Evolutionary conservation across 2,329 filamentous ascomycete genomes (phyloP).

Genomic region (Aureobasidium musti): DNA sequence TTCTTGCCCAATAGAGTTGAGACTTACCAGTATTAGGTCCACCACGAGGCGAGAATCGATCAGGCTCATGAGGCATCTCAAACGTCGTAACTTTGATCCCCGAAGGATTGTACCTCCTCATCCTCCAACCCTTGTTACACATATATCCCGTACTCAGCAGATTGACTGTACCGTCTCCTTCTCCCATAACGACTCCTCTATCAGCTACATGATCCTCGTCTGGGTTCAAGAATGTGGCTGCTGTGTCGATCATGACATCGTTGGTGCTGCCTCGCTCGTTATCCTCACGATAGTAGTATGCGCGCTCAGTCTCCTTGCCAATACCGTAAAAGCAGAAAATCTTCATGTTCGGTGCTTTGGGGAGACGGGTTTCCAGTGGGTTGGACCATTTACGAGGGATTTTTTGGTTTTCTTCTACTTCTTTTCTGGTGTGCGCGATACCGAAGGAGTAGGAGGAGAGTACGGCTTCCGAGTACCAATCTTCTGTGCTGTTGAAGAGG

Average conservation of each 20-base stretch:
- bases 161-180: conserved; percentile 95
- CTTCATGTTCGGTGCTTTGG: conserved; percentile 83
- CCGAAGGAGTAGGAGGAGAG: conserved; percentile 81
- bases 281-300: conserved; percentile 85
- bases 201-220: conserved; percentile 72
- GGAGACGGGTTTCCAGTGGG: conserved; percentile 83
- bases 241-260: conserved; percentile 63
- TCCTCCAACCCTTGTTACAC: conserved; percentile 93
- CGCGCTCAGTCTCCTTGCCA: conserved; percentile 88
- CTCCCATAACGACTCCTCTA: conserved; percentile 91
- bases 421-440: conserved; percentile 73
- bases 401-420: conserved; percentile 68
- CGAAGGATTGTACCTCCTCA: conserved; percentile 91
- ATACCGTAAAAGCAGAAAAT: conserved; percentile 98
- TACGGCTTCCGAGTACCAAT: conserved; percentile 80
- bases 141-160: conserved; percentile 92
- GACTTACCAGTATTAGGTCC: conserved; percentile 62
- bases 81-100: conserved; percentile 78
- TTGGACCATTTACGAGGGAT: conserved; percentile 84
- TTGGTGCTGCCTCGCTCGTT: conserved; percentile 64
- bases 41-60: conserved; percentile 80
- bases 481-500: conserved; percentile 73
- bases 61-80: conserved; percentile 97
- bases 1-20: not conserved
- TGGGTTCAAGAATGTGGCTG: conserved; percentile 64